Evolutionary conservation across 2,329 filamentous ascomycete species (phyloP), one percentile per base, ranked within the genome.

Genomic region (Exophiala sp.): DNA sequence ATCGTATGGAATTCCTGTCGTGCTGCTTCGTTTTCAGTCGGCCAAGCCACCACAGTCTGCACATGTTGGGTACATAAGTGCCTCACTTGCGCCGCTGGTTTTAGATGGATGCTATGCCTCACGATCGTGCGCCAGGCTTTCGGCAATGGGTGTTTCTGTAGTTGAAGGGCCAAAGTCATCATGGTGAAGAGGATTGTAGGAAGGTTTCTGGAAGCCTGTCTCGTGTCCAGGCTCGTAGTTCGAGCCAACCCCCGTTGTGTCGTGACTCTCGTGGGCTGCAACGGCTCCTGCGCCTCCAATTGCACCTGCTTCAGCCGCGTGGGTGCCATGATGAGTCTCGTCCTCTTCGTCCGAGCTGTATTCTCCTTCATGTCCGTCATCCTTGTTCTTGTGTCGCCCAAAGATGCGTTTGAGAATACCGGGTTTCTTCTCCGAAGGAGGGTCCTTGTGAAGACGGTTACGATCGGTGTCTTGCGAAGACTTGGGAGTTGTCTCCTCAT

Each of bases 331-430:
- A 42, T 53, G 44, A 14, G 34, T 35, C 14, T 39, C 35, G 10
- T 60, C 55, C 13, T 58, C 51, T 16, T 58, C 58, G 27, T 60
- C 53, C 3, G 56, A 51, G 19, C 51, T 53, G 51, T 60, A 58
- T 13, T 60, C 57, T 37, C 59, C 58, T 2, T 57, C 54, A 18
- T 52, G 55, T 14, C 58, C 58, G 1, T 57, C 59, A 22, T 59
- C 55, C 48, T 60, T 59, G 53, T 59, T 60, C 55, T 57, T 58
- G 46, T 57, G 53, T n/a, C 52, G 46, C 44, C 52, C 54, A 50
- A 60, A 58, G 37, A 60, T 58, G n/a, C 58, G 52, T 42, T 57
- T 58, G 43, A 60, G 41, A 19, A 60, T 43, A 18, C 46, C 43
- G 9, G 57, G 57, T 37, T 59, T 59, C 51, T 59, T 60, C 49